These are phyloP conservation scores for Pseudonectria buxi DNA, from an alignment of 2,329 filamentous ascomycete genomes.

Conservation along the genomic window DNA sequence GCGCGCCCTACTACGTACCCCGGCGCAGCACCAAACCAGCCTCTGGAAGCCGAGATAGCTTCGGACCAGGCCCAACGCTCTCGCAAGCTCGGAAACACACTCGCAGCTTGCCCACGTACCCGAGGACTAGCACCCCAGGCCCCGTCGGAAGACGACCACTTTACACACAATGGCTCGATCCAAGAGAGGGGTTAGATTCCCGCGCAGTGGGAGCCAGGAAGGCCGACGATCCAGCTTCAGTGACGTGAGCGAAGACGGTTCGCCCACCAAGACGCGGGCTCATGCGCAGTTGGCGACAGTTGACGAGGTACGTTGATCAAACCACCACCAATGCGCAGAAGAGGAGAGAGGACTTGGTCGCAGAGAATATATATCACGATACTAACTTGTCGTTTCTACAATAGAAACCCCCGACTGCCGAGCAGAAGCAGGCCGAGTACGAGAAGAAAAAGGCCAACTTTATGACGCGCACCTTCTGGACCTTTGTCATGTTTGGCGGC, in stretches of 20 bases:
- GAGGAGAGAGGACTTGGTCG: too few relatives aligned
- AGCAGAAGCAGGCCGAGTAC: slow-evolving; percentile 58
- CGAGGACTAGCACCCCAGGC: neutral
- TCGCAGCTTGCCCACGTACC: too few relatives aligned
- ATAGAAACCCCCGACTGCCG: slow-evolving; percentile 37
- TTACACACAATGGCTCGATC: slow-evolving; percentile 28
- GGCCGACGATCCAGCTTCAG: slow-evolving; percentile 65
- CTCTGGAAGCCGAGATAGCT: too few relatives aligned
- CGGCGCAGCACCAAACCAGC: too few relatives aligned
- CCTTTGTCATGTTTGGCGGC: slow-evolving; percentile 87
- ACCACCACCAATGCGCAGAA: too few relatives aligned
- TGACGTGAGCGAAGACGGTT: slow-evolving; percentile 55
- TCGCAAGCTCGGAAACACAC: too few relatives aligned
- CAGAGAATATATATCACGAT: too few relatives aligned
- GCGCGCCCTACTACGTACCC: too few relatives aligned
- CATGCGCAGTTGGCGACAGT: slow-evolving; percentile 27
- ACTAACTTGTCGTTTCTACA: neutral
- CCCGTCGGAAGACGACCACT: slow-evolving; percentile 2
- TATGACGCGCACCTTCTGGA: slow-evolving; percentile 95
- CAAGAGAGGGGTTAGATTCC: slow-evolving; percentile 50
- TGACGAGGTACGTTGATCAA: slow-evolving; percentile 26
- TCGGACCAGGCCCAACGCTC: too few relatives aligned
- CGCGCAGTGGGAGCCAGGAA: slow-evolving; percentile 32
- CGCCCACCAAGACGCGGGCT: slow-evolving; percentile 23
- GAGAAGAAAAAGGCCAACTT: slow-evolving; percentile 99